Percentiles rank a stretch among this genome's conserved stretches.
phyloP scores from a whole-genome alignment of 768 basidiomycete genomes.

The Lactifluus hygrophoroides region DNA sequence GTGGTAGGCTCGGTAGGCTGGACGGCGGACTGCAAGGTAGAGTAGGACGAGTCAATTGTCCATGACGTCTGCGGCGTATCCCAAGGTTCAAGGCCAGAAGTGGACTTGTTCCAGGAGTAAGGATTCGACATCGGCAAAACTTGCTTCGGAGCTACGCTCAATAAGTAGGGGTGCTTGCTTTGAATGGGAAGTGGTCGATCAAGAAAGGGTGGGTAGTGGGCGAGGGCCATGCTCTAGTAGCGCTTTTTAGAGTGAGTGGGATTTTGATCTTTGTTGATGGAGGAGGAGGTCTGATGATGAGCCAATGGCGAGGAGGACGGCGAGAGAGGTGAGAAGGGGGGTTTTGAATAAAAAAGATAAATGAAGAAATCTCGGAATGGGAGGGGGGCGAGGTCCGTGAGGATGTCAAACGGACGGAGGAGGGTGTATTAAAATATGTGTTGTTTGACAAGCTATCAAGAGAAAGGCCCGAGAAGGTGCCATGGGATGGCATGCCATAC shows the following conservation, averaged over 20 bases:
- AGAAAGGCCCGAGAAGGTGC: background rate
- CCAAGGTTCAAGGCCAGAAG: slow-evolving; percentile 9
- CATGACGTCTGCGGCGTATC: slow-evolving; percentile 17
- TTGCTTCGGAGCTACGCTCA: slow-evolving; percentile 5
- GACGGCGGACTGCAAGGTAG: slow-evolving; percentile 17
- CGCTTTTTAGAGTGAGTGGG: slow-evolving; percentile 12
- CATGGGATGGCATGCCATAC: too few relatives aligned
- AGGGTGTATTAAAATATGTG: slow-evolving; percentile 15
- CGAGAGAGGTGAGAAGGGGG: background rate
- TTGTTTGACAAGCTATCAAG: background rate
- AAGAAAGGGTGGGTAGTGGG: slow-evolving; percentile 17
- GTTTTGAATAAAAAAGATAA: slow-evolving; percentile 11
- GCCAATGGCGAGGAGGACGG: background rate
- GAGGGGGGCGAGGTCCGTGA: slow-evolving; percentile 12
- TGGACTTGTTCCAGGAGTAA: slow-evolving; percentile 17
- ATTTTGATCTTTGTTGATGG: background rate
- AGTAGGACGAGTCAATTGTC: slow-evolving; percentile 19
- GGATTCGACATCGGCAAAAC: slow-evolving; percentile 13
- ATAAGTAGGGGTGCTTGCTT: slow-evolving; percentile 18
- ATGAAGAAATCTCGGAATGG: slow-evolving; percentile 8
- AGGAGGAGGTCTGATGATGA: background rate
- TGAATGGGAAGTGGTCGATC: slow-evolving; percentile 16
- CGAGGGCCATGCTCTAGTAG: slow-evolving; percentile 18
- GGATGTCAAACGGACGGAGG: slow-evolving; percentile 5
- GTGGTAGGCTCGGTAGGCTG: slow-evolving; percentile 8